These are phyloP conservation scores for Cucurbitaria berberidis DNA, from an alignment of 2,329 filamentous ascomycete species.

Conservation along the genomic window DNA sequence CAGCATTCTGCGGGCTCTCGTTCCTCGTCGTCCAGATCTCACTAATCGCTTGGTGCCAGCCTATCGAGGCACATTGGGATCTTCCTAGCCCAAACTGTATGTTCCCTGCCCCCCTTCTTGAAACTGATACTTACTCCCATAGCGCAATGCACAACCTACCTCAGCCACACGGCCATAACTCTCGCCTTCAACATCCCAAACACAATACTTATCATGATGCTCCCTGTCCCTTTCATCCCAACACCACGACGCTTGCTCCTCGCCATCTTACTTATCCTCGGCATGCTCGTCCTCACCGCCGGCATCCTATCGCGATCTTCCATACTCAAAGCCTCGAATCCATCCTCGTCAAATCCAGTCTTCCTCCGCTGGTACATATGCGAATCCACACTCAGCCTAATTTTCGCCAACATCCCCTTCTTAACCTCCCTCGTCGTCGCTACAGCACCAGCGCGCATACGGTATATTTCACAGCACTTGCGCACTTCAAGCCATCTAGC, in stretches of 20 bases:
- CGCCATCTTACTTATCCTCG: constrained; percentile 23
- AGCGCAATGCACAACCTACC: constrained; percentile 31
- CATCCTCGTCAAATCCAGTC: neutral
- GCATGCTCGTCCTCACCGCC: constrained; percentile 20
- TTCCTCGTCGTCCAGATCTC: constrained; percentile 28
- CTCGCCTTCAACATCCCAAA: constrained; percentile 22
- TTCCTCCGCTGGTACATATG: constrained; percentile 27
- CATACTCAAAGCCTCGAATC: constrained; percentile 7
- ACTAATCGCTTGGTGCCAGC: constrained; percentile 28
- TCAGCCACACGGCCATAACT: constrained; percentile 20
- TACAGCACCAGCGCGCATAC: constrained; percentile 19
- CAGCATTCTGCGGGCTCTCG: constrained; percentile 23
- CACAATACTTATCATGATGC: constrained; percentile 25
- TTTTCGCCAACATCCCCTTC: constrained; percentile 40
- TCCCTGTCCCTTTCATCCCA: constrained; percentile 35
- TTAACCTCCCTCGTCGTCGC: constrained; percentile 30
- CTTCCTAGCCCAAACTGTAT: constrained; percentile 13
- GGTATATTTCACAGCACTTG: constrained; percentile 16
- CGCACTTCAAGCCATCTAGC: constrained; percentile 13
- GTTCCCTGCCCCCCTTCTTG: neutral
- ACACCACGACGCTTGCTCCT: constrained; percentile 35
- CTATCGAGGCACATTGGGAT: constrained; percentile 23
- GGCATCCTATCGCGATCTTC: constrained; percentile 23
- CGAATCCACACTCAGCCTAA: constrained; percentile 23
- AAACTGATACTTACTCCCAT: neutral